Evolutionary conservation across 495 filamentous ascomycete genomes (phyloP).

Genomic region (Astrothelium macrocarpum): DNA sequence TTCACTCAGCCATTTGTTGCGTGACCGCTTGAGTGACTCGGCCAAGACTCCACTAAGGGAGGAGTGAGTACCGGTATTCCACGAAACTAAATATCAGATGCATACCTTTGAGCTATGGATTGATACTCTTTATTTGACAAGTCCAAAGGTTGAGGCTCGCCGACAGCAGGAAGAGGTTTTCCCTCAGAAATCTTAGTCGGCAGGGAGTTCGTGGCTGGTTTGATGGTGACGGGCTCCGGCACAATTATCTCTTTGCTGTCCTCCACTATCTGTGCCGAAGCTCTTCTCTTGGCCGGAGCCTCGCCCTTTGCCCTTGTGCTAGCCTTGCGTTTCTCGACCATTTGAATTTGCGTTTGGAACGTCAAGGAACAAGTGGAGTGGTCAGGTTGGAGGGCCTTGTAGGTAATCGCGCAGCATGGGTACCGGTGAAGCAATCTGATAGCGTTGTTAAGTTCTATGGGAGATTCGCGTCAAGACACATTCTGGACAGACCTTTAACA

Average conservation of each 20-base stretch:
- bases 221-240: background rate
- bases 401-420: too few species aligned
- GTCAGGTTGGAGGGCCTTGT: too few species aligned
- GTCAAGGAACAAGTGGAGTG: background rate
- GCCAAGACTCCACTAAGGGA: constrained; percentile 67
- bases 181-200: constrained; percentile 56
- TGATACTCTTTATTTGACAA: constrained; percentile 65
- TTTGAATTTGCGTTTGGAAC: background rate
- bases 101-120: constrained; percentile 67
- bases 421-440: background rate
- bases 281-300: constrained; percentile 14
- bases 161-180: constrained; percentile 64
- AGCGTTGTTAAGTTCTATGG: background rate
- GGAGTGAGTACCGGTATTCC: constrained; percentile 11
- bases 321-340: constrained; percentile 19
- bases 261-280: constrained; percentile 4
- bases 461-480: too few species aligned
- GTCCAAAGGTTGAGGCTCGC: constrained; percentile 54
- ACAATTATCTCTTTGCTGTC: background rate
- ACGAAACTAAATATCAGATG: background rate
- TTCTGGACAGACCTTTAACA: background rate
- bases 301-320: constrained; percentile 11
- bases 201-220: constrained; percentile 36
- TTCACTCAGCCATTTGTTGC: constrained; percentile 77
- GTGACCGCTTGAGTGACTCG: constrained; percentile 73